Percentiles rank a stretch among this genome's conserved stretches.
These are phyloP conservation scores for Amanita phalloides DNA, from an alignment of 768 basidiomycete species.

Conservation along the genomic window DNA sequence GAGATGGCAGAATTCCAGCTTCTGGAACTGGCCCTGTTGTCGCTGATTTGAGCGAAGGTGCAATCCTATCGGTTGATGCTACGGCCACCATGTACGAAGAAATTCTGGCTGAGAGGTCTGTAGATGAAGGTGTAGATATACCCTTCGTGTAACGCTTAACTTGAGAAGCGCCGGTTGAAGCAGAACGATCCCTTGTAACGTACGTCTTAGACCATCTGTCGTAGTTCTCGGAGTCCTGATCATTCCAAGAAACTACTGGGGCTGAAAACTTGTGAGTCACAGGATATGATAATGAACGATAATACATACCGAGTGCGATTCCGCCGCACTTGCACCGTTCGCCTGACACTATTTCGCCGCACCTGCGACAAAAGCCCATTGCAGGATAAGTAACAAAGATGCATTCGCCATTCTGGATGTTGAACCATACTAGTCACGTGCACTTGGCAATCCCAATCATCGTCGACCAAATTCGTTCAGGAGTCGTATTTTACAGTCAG, in stretches of 20 bases:
- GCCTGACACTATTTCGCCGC: conserved; percentile 71
- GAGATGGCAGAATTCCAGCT: conserved; percentile 49
- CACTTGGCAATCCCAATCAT: background rate
- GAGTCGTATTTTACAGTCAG: background rate
- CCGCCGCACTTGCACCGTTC: conserved; percentile 77
- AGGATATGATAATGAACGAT: background rate
- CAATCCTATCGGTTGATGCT: conserved; percentile 33
- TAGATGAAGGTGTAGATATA: conserved; percentile 17
- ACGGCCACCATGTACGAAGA: conserved; percentile 48
- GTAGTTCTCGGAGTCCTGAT: conserved; percentile 24
- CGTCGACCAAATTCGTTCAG: too few relatives aligned
- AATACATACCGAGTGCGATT: conserved; percentile 57
- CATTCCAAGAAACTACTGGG: conserved; percentile 60
- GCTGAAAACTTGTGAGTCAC: conserved; percentile 26
- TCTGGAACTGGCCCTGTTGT: conserved; percentile 42
- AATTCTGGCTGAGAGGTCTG: conserved; percentile 32
- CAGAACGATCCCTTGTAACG: conserved; percentile 36
- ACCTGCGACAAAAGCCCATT: conserved; percentile 83
- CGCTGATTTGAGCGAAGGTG: conserved; percentile 46
- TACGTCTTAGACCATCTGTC: conserved; percentile 82
- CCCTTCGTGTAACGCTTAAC: conserved; percentile 41
- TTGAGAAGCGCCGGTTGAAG: conserved; percentile 16
- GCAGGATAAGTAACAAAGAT: conserved; percentile 3
- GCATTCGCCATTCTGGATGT: background rate
- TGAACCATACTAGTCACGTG: conserved; percentile 7